These are phyloP conservation scores for Candida tetrigidarum DNA, from an alignment of 1,139 yeast genomes.

Conservation along the genomic window DNA sequence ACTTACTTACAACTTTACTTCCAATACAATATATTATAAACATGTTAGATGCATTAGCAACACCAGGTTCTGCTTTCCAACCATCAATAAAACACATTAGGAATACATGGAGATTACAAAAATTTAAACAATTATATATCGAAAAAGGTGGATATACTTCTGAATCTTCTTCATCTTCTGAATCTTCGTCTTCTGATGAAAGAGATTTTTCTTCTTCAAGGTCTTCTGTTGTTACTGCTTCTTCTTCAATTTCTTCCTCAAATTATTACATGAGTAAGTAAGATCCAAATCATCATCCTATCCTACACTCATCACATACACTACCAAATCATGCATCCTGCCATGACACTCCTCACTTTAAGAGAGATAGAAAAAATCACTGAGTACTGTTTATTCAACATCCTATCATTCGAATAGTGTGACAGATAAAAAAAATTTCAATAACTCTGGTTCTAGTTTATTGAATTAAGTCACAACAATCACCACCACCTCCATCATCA, in stretches of 20 bases:
- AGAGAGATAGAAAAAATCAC: too few species aligned
- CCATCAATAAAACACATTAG: conserved; percentile 40
- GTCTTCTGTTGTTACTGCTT: conserved; percentile 5
- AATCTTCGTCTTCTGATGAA: neutral
- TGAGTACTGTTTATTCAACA: too few species aligned
- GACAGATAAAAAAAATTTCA: too few species aligned
- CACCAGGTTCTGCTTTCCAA: conserved; percentile 46
- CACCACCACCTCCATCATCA: neutral
- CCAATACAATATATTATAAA: neutral
- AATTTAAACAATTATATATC: conserved; percentile 33
- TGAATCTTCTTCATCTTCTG: conserved; percentile 1
- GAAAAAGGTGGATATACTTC: conserved; percentile 18
- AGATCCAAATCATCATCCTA: neutral
- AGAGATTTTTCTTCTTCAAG: conserved; percentile 4
- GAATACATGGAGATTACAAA: conserved; percentile 41
- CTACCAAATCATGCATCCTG: too few species aligned
- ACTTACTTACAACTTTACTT: neutral
- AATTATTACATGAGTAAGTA: neutral
- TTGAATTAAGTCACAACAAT: neutral
- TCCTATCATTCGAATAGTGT: too few species aligned
- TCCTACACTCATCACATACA: neutral
- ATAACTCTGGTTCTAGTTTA: neutral
- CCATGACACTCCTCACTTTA: too few species aligned
- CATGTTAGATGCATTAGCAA: conserved; percentile 41
- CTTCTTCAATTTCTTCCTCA: neutral